Evolutionary conservation across 768 basidiomycete species (phyloP), one percentile per base, ranked within the genome.

Genomic region (Cubamyces lactineus): DNA sequence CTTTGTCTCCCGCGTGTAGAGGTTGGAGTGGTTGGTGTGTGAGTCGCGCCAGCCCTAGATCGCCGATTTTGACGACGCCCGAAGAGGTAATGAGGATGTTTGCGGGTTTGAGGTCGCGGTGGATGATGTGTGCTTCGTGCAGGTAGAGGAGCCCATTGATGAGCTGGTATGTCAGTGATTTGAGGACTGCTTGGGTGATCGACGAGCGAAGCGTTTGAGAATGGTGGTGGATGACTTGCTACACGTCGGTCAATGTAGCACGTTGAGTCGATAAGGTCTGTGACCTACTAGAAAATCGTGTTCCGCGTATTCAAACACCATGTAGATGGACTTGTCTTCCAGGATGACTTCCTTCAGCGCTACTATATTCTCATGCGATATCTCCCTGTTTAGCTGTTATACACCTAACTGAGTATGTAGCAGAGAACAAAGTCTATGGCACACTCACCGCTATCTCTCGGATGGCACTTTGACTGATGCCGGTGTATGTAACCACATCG

Each of bases 221-320:
- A 72, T 98, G 94, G 75, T 98, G 96, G 71, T 98, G 97, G 47
- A 99, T 99, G 51, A 99, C 89, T 94, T 99, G 97, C 93, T 98
- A 49, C 17, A 45, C 17, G 39, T n/a, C 23, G 40, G 45, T 47
- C 23, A 38, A 39, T 26, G 21, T 15, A 26, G 19, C 24, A 50
- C 23, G 13, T 16, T 21, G 49, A 26, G 15, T 2, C 9, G 13
- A 0, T 21, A 19, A 8, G 15, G 39, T 19, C 30, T 23, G 40
- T 6, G 5, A 39, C 92, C 61, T 63, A 94, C 96, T 50, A 98
- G 82, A 72, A 98, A 98, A 75, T 99, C 97, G 70, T 99, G 97
- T 70, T 98, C 97, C 6, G 96, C 96, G 69, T 97, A 99, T 68
- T 98, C 96, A 67, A 99, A 98, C 15, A 98, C 95, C 94, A 99